phyloP scores from a whole-genome alignment of 2,329 filamentous ascomycete genomes.

The Gaeumannomyces tritici region DNA sequence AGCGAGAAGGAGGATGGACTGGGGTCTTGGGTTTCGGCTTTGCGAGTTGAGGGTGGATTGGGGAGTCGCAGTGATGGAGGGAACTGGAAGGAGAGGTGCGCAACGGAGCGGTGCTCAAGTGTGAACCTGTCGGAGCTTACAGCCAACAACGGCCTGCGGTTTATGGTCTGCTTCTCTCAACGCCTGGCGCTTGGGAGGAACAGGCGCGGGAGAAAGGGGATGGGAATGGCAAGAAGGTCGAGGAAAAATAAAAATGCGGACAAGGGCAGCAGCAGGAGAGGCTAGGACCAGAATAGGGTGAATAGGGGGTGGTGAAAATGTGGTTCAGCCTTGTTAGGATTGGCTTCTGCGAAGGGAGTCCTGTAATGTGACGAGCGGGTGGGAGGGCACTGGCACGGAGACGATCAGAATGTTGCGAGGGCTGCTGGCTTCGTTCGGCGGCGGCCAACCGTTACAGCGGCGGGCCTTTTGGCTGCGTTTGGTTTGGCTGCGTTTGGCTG shows the following conservation, averaged over 20 bases:
- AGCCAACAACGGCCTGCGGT: no score
- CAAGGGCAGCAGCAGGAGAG: background rate
- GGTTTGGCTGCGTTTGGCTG: no score
- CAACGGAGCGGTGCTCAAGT: no score
- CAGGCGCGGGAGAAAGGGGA: background rate
- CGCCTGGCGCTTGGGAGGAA: background rate
- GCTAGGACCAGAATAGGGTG: background rate
- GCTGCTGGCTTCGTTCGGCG: background rate
- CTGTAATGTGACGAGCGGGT: conserved; percentile 1
- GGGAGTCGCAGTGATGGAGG: background rate
- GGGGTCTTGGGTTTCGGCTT: background rate
- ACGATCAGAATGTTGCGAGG: background rate
- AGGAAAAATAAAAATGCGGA: background rate
- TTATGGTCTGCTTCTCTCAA: background rate
- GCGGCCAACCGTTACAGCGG: background rate
- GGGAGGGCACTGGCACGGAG: background rate
- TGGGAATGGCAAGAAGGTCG: background rate
- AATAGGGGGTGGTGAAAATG: background rate
- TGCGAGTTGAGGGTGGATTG: background rate
- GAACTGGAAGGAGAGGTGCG: background rate
- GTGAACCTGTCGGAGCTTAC: background rate
- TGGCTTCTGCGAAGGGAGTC: conserved; percentile 1
- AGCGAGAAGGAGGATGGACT: background rate
- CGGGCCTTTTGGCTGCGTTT: no score
- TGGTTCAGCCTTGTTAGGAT: conserved; percentile 2